Evolutionary conservation across 352 stramenopile species (phyloP).

Genomic region (Phytophthora pseudosyringae): DNA sequence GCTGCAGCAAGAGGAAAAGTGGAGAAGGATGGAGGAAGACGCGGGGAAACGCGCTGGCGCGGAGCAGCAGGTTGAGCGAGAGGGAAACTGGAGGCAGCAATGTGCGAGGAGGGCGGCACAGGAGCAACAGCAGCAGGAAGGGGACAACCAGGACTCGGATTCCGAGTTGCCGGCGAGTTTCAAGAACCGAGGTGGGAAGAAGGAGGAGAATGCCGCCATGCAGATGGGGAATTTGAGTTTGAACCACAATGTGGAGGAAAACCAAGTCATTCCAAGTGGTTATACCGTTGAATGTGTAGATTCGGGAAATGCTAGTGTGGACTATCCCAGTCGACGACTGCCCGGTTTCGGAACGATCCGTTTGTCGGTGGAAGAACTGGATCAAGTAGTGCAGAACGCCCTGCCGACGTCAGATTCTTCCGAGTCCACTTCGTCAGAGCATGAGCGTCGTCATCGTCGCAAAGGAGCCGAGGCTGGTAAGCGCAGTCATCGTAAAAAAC

Average conservation of each 20-base stretch:
- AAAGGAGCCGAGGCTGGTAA: constrained; percentile 17
- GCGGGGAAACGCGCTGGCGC: constrained; percentile 17
- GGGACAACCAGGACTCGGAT: constrained; percentile 7
- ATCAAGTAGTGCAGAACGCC: constrained; percentile 42
- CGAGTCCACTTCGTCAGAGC: constrained; percentile 37
- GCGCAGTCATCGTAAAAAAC: constrained; percentile 11
- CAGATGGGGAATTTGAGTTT: constrained; percentile 20
- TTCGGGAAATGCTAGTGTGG: neutral
- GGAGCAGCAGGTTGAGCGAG: constrained; percentile 16
- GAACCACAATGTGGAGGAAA: constrained; percentile 3
- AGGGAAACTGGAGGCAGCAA: constrained; percentile 22
- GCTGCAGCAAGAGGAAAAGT: constrained; percentile 23
- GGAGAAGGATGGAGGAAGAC: constrained; percentile 27
- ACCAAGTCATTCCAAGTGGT: constrained; percentile 3
- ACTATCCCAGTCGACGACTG: neutral
- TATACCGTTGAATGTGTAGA: constrained; percentile 13
- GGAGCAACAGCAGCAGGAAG: neutral
- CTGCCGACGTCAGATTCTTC: constrained; percentile 47
- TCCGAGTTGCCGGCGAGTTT: constrained; percentile 14
- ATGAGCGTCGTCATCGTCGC: constrained; percentile 20
- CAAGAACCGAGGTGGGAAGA: constrained; percentile 8
- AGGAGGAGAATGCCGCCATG: constrained; percentile 5
- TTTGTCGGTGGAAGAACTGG: constrained; percentile 29
- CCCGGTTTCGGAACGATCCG: constrained; percentile 25
- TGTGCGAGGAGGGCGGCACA: constrained; percentile 7